Conservation (phyloP, 257 asterid species). For the Nicotiana paniculata region DNA sequence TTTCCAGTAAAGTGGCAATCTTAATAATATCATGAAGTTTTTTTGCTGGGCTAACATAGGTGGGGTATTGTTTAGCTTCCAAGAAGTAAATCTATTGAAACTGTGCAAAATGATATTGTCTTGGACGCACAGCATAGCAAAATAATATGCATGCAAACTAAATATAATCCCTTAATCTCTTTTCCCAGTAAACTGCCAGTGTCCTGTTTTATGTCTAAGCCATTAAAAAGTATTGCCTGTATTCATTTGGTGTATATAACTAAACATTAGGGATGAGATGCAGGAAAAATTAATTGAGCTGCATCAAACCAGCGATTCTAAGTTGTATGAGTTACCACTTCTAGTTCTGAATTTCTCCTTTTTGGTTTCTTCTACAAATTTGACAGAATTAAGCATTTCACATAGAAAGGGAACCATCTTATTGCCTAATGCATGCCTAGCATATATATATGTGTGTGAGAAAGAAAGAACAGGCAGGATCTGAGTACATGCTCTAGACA, state of each 20-base stretch:
- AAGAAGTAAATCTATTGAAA: not conserved
- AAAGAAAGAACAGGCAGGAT: not conserved
- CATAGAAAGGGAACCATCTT: not conserved
- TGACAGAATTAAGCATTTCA: not conserved
- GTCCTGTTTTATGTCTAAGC: not conserved
- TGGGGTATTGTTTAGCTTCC: not conserved
- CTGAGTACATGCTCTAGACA: not conserved
- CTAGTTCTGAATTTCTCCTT: not conserved
- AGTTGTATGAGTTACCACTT: not conserved
- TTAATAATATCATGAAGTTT: not conserved
- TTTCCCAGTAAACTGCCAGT: not conserved
- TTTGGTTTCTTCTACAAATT: not conserved
- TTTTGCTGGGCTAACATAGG: not conserved
- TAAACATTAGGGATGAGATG: not conserved
- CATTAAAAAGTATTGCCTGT: not conserved
- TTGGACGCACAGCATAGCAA: not conserved
- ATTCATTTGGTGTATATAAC: not conserved
- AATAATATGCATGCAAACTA: not conserved
- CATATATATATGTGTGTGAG: not conserved
- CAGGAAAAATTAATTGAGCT: not conserved
- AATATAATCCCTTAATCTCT: not conserved
- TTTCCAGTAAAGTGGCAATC: not conserved
- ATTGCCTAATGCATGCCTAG: not conserved
- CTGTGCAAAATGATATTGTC: not conserved
- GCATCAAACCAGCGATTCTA: not conserved